Base-by-base conservation (phyloP, 768 basidiomycete species). In the Crassisporium funariophilum region DNA sequence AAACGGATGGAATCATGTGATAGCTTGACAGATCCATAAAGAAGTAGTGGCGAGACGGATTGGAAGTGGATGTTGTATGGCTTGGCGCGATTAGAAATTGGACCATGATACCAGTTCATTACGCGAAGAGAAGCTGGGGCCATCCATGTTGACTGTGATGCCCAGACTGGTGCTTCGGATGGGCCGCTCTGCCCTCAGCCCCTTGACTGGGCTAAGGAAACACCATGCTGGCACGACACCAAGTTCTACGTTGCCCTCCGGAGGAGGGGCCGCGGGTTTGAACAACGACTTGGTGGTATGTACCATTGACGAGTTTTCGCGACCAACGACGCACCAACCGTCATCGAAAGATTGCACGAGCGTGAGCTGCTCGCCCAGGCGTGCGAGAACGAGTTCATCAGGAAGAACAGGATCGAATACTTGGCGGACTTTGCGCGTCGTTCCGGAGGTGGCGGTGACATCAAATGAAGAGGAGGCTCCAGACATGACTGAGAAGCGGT, bases 201-300 rank as follows among this genome's bases (percentile, higher is more conserved):
- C 84, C 50, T 79, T 76, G 37, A 77, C 73, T 24, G 83, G 77
- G 56, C 81, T 82, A 52, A 81, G 45, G 74, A 91, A 89, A 59
- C 79, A 83, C 86, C 88, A 91, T 5, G 84, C 80, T 9, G 88
- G 88, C 3, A 88, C 79, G 23, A 84, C 75, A 29, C 88, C 88
- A 13, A 88, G 63, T 59, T 89, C 86, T 25, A 83, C 69, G 33
- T 78, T 72, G 69, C 40, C 59, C 62, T 35, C n/a, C n/a, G n/a
- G n/a, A n/a, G 48, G 44, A 17, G 46, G 56, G 25, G 46, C 43
- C 5, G 62, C 52, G 9, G 67, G 61, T 46, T 66, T 69, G 57
- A 78, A 78, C 29, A 75, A 45, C 1, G 74, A 75, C 53, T 72
- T 72, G 8, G 71, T 55, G 20, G 54, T 56, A 5, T 63, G 46